These are phyloP conservation scores for Carex littledalei DNA, from an alignment of 176 grass and related monocot genomes.

Conservation along the genomic window DNA sequence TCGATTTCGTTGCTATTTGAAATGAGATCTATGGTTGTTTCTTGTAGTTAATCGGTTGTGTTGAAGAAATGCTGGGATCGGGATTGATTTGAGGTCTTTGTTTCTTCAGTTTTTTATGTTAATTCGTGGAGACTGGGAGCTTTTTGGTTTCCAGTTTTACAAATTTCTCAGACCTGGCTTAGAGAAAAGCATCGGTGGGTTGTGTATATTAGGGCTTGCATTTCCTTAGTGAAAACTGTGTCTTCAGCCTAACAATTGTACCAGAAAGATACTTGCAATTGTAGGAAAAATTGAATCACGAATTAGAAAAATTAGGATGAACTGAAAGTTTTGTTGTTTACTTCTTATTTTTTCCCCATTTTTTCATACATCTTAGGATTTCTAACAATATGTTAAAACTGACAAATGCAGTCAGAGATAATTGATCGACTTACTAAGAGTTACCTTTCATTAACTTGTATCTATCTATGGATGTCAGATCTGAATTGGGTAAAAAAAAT, in stretches of 20 bases:
- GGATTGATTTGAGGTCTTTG: conserved; percentile 5
- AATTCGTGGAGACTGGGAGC: neutral
- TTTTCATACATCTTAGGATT: too few species aligned
- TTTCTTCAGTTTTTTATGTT: conserved; percentile 1
- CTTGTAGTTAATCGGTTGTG: conserved; percentile 6
- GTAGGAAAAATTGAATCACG: neutral
- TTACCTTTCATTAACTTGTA: too few species aligned
- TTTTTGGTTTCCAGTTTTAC: neutral
- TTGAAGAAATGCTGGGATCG: neutral
- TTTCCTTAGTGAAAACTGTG: neutral
- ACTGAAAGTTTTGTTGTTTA: too few species aligned
- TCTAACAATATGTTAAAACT: too few species aligned
- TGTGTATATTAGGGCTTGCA: neutral
- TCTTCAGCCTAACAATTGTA: neutral
- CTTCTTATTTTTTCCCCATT: too few species aligned
- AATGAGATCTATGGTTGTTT: neutral
- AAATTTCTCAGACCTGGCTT: neutral
- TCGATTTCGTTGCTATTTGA: neutral
- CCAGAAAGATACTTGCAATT: neutral
- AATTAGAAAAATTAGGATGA: neutral
- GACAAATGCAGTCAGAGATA: too few species aligned
- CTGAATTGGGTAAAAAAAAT: too few species aligned
- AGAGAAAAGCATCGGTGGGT: neutral
- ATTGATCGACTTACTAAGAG: too few species aligned
- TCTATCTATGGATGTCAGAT: too few species aligned